A percentile compares a stretch with the other conserved stretches of the same genome.
Conservation (phyloP, 495 filamentous ascomycete genomes). For the Alectoria sarmentosa region DNA sequence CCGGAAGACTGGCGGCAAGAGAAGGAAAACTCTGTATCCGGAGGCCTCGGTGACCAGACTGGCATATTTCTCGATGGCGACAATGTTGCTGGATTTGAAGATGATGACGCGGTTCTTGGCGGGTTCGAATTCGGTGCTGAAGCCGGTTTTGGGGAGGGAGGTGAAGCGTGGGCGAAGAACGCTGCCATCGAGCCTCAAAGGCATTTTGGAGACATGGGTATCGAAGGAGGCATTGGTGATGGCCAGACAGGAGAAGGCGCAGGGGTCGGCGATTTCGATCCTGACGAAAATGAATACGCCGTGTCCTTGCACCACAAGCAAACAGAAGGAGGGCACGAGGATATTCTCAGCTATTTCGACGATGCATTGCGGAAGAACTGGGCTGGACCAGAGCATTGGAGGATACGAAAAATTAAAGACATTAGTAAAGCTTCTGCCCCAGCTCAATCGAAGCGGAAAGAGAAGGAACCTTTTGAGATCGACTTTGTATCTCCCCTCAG, state of each 20-base stretch:
- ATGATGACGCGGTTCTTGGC: slow-evolving; percentile 57
- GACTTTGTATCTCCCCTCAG: slow-evolving; percentile 74
- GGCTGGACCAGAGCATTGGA: slow-evolving; percentile 98
- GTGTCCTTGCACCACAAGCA: slow-evolving; percentile 61
- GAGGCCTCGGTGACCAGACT: slow-evolving; percentile 56
- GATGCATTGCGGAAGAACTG: slow-evolving; percentile 92
- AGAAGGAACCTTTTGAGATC: slow-evolving; percentile 94
- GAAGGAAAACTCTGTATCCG: slow-evolving; percentile 43
- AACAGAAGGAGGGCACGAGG: slow-evolving; percentile 63
- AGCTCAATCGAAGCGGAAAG: slow-evolving; percentile 60
- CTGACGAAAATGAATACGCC: slow-evolving; percentile 54
- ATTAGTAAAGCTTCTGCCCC: slow-evolving; percentile 53
- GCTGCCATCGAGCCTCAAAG: slow-evolving; percentile 55
- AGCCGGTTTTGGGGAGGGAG: slow-evolving; percentile 62
- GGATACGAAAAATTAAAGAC: slow-evolving; percentile 89
- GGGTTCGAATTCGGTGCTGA: slow-evolving; percentile 68
- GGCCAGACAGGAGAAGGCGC: slow-evolving; percentile 53
- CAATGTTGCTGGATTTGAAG: slow-evolving; percentile 71
- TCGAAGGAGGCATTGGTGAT: slow-evolving; percentile 30
- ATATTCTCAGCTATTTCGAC: slow-evolving; percentile 96
- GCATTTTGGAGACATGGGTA: slow-evolving; percentile 38
- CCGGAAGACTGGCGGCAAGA: slow-evolving; percentile 78
- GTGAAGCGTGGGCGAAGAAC: slow-evolving; percentile 60
- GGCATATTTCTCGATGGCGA: slow-evolving; percentile 80
- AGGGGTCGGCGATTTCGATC: slow-evolving; percentile 53